Evolutionary conservation across 352 stramenopile species (phyloP).

Genomic region (Globisporangium emineosum): DNA sequence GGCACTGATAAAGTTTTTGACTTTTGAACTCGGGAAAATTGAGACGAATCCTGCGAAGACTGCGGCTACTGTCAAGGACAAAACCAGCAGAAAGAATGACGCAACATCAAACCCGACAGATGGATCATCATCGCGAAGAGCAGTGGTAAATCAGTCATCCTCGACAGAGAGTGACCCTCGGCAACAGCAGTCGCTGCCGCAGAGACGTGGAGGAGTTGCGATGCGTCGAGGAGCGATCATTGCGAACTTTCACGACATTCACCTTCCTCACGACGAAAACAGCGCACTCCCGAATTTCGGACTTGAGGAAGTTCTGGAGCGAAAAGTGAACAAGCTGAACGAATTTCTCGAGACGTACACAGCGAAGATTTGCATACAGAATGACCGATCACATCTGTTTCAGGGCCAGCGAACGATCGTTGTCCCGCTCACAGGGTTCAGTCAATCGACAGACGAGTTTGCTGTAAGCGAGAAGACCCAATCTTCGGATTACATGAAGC

Average conservation of each 20-base stretch:
- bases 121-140: slow-evolving; percentile 8
- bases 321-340: slow-evolving; percentile 17
- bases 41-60: slow-evolving; percentile 7
- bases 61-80: neutral
- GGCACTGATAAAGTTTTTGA: slow-evolving; percentile 57
- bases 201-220: neutral
- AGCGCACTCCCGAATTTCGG: neutral
- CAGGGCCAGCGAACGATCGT: slow-evolving; percentile 29
- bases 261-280: neutral
- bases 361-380: slow-evolving; percentile 21
- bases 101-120: neutral
- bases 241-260: neutral
- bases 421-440: slow-evolving; percentile 26
- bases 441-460: slow-evolving; percentile 15
- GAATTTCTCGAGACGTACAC: slow-evolving; percentile 35
- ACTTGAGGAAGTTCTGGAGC: neutral
- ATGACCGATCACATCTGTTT: slow-evolving; percentile 31
- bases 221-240: slow-evolving; percentile 4
- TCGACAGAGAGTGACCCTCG: slow-evolving; percentile 2
- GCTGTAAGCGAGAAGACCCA: slow-evolving; percentile 11
- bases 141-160: slow-evolving; percentile 8
- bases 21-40: slow-evolving; percentile 30
- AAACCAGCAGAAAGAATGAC: neutral
- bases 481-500: slow-evolving; percentile 18
- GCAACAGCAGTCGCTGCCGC: neutral